A percentile compares a stretch with the other conserved stretches of the same genome.
Conservation (phyloP, 164 flowering plant genomes). For the Macadamia tetraphylla region DNA sequence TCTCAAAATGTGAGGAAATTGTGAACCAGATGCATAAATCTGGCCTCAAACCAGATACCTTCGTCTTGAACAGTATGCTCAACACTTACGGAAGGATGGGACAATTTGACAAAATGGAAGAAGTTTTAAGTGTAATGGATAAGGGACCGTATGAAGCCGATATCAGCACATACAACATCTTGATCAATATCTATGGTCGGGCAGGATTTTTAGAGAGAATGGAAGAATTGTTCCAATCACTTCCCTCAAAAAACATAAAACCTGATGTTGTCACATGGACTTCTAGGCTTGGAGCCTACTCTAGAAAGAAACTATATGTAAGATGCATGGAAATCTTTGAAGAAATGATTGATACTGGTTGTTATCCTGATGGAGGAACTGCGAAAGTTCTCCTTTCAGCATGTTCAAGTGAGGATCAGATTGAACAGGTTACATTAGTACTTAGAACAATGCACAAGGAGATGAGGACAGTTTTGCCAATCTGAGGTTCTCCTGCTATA, state of each 20-base stretch:
- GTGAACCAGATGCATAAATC: slow-evolving; percentile 60
- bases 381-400: slow-evolving; percentile 73
- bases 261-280: slow-evolving; percentile 93
- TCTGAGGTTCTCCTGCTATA: not conserved
- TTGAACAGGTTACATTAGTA: slow-evolving; percentile 64
- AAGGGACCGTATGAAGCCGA: slow-evolving; percentile 47
- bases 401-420: slow-evolving; percentile 74
- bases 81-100: slow-evolving; percentile 73
- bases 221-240: slow-evolving; percentile 56
- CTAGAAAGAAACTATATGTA: slow-evolving; percentile 65
- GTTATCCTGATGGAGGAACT: slow-evolving; percentile 86
- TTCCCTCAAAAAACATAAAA: slow-evolving; percentile 43
- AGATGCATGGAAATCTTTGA: slow-evolving; percentile 81
- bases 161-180: slow-evolving; percentile 79
- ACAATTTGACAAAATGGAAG: slow-evolving; percentile 75
- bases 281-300: slow-evolving; percentile 72
- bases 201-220: slow-evolving; percentile 69
- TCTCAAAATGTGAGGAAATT: slow-evolving; percentile 68
- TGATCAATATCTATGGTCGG: slow-evolving; percentile 69
- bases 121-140: slow-evolving; percentile 53
- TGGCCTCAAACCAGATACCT: slow-evolving; percentile 76
- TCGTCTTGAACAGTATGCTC: slow-evolving; percentile 71
- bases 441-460: slow-evolving; percentile 79
- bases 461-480: slow-evolving; percentile 15
- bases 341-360: slow-evolving; percentile 84